phyloP scores from a whole-genome alignment of 495 filamentous ascomycete species.

The Aspergillus campestris region DNA sequence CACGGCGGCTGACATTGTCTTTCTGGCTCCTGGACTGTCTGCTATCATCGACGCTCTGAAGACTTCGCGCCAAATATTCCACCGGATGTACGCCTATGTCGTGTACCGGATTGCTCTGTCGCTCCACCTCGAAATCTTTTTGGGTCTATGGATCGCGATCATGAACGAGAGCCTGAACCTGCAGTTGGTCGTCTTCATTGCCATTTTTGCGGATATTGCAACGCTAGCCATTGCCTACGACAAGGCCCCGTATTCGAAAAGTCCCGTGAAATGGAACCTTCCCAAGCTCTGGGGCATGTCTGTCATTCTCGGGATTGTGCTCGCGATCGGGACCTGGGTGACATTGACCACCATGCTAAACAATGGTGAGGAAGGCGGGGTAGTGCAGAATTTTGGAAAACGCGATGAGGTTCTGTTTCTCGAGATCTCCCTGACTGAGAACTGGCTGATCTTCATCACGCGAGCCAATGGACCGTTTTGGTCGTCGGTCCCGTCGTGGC shows the following conservation, averaged over 20 bases:
- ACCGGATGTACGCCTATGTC: conserved; percentile 95
- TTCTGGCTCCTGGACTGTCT: conserved; percentile 82
- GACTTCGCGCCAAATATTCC: conserved; percentile 91
- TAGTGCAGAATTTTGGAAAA: conserved; percentile 79
- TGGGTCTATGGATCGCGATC: conserved; percentile 85
- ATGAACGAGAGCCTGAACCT: conserved; percentile 77
- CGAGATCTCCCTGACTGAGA: conserved; percentile 83
- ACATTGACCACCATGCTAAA: conserved; percentile 69
- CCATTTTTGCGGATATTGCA: conserved; percentile 90
- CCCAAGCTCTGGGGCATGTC: conserved; percentile 91
- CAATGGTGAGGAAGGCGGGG: conserved; percentile 59
- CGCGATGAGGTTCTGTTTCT: conserved; percentile 80
- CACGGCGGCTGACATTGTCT: conserved; percentile 90
- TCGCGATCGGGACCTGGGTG: conserved; percentile 80
- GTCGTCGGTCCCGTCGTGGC: conserved; percentile 76
- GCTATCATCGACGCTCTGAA: conserved; percentile 91
- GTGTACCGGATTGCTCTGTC: conserved; percentile 93
- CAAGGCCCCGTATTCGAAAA: conserved; percentile 78
- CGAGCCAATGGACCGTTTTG: conserved; percentile 82
- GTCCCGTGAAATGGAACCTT: conserved; percentile 89
- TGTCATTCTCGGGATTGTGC: conserved; percentile 67
- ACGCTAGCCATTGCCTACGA: conserved; percentile 92
- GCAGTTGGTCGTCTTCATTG: conserved; percentile 83
- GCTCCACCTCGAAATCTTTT: conserved; percentile 80
- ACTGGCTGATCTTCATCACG: conserved; percentile 96